Base-by-base conservation (phyloP, 2,329 filamentous ascomycete species). In the Capronia americana region DNA sequence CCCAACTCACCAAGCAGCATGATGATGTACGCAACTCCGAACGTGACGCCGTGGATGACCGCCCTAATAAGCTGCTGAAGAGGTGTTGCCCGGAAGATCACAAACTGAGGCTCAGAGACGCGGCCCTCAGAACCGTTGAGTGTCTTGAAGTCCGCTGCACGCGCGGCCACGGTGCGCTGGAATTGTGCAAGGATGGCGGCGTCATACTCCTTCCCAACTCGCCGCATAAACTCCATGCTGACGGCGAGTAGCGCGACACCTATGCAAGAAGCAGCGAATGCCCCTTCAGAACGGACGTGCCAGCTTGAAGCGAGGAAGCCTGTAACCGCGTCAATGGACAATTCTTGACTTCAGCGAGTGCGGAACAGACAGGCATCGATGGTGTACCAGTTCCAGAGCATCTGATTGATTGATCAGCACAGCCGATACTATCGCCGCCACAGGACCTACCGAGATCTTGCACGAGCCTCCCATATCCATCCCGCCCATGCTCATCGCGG, bases 191-290 rank as follows among this genome's bases (percentile, higher is more conserved):
- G 76, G 54, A 79, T 76, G 73, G 85, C 86, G 28, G 85, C 82
- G 76, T 95, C 91, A 77, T 89, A 94, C 76, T 93, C 90, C 72
- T 90, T 88, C 70, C 86, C 84, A 26, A 85, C 73, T 32, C 91
- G 89, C 57, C 92, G 90, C 24, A 95, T 83, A 64, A 88, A 80
- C 75, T 95, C 91, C 71, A 95, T 88, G 5, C 79, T 74, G 60
- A 94, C 84, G 71, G 91, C 90, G 61, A 96, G 87, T n/a, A 89
- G 80, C 68, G 92, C 82, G 41, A 92, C 88, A 67, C 90, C 91
- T 74, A 96, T 89, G 79, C 92, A 95, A 60, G 88, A 90, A 24
- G 89, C 91, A 56, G 90, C 91, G 75, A 96, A 94, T 84, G 90
- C 90, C 11, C 58, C 58, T 5, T 20, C 14, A n/a, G 58, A 61